Base-by-base conservation (phyloP, 208 protist genomes). In the Trypanosomatidae sp. region DNA sequence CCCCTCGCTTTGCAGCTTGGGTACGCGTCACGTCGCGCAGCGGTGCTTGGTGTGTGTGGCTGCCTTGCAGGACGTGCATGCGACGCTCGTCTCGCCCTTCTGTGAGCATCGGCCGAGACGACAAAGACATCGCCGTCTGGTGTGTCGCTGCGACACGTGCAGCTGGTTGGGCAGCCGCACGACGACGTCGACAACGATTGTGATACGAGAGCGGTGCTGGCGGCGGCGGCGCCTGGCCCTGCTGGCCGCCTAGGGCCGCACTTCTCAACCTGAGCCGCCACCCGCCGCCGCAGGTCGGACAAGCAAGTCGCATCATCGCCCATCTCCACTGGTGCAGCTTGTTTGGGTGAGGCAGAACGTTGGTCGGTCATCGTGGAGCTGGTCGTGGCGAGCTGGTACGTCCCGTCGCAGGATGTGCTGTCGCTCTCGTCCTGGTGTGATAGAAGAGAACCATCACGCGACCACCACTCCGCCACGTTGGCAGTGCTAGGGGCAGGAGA, bases 121-220 rank as follows among this genome's bases (percentile, higher is more conserved):
- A 0, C n/a, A n/a, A n/a, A 39, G 15, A 17, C 25, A 10, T 41
- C 52, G 39, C 43, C 49, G 52, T 50, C 59, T 22, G 49, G 43
- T 1, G 49, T 52, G 7, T 73, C 64, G 36, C 69, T 58, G 28
- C 80, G 71, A 22, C 80, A 76, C 12, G 67, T 25, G 66, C 82
- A 80, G 62, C 65, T 66, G 10, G 71, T 59, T 10, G 66, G 44
- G 49, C 74, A 81, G 15, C 72, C 75, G 44, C 74, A 76, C 15
- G 74, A 75, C 19, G 59, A 46, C 36, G 59, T 65, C 59, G 33
- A 46, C 39, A 43, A 65, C 19, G 22, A 46, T 47, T 25, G 15
- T 28, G 44, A 53, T 6, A 39, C n/a, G 4, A 6, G n/a, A 53
- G 44, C 44, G 41, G 44, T 25, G 28, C 10, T 53, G 28, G 46